Base-by-base conservation (phyloP, 495 filamentous ascomycete genomes). In the Talaromyces wortmannii region DNA sequence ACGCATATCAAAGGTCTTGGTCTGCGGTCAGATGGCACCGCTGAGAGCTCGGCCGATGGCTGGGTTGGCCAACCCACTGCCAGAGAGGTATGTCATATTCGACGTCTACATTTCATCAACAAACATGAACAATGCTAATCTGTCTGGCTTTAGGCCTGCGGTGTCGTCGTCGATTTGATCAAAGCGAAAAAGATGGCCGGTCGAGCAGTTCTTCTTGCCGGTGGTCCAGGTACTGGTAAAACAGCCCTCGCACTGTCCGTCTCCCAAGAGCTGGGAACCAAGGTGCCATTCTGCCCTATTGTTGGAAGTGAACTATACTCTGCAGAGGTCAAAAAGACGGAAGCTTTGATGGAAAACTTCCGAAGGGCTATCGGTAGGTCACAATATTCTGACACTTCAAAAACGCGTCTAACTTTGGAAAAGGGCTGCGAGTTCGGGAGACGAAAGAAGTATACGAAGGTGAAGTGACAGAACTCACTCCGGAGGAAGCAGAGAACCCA, bases 321-420 rank as follows among this genome's bases (percentile, higher is more conserved):
- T 46, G 87, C 92, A 42, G 94, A 98, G 71, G 90, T 98, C 55
- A 97, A 97, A 82, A 98, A 98, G 83, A 97, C 94, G 16, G 94
- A 98, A 70, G 88, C 94, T 40, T 76, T 98, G 65, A 97, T 96
- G 90, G 94, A 98, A 78, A 96, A 96, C 69, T 98, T 98, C 71
- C 83, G 94, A 68, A 77, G 92, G 66, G 92, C 94, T 45, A 98
- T 97, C 65, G 94, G 94, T 77, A 73, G 55, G 75, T 56, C 29
- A 51, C n/a, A 55, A 15, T 33, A 18, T 23, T 49, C 43, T 45
- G 45, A 47, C 33, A 16, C n/a, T 52, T 7, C 15, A 31, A 57
- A 44, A 7, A 30, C 18, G 11, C 42, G 31, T 55, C 60, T 74
- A 61, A 67, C 47, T 48, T 5, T 12, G 48, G 29, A 23, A 17